phyloP scores from a whole-genome alignment of 176 grass and related monocot genomes.

The Aegilops sharonensis region DNA sequence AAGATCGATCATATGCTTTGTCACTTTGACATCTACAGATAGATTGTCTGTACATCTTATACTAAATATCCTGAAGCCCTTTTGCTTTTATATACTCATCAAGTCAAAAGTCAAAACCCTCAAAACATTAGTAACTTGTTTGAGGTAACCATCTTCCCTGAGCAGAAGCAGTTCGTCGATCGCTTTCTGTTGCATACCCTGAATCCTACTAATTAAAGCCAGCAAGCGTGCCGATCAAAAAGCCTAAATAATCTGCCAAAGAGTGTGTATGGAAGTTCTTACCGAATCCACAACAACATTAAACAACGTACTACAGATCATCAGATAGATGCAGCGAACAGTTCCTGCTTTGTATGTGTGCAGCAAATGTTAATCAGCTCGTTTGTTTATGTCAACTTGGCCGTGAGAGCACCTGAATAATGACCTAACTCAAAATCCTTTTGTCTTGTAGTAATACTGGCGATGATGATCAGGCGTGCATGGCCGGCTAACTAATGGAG shows the following conservation, averaged over 20 bases:
- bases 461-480: not conserved
- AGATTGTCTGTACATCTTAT: not conserved
- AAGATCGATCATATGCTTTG: not conserved
- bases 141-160: not conserved
- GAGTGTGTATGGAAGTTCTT: conserved; percentile 9
- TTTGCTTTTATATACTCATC: not conserved
- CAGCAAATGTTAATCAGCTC: not conserved
- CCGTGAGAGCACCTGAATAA: conserved; percentile 48
- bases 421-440: conserved; percentile 54
- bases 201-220: conserved; percentile 5
- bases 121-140: not conserved
- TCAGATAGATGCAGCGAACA: conserved; percentile 38
- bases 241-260: not conserved
- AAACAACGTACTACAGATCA: conserved; percentile 26
- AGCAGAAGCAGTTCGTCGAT: not conserved
- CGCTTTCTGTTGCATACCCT: not conserved
- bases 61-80: not conserved
- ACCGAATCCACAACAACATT: conserved; percentile 28
- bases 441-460: not conserved
- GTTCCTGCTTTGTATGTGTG: not conserved
- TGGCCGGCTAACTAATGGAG: conserved; percentile 43
- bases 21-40: not conserved
- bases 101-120: conserved; percentile 13
- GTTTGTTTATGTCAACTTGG: conserved; percentile 21
- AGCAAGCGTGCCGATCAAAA: not conserved